Evolutionary conservation across 805 yeast genomes (phyloP).

Genomic region (Schwanniomyces vanrijiae): DNA sequence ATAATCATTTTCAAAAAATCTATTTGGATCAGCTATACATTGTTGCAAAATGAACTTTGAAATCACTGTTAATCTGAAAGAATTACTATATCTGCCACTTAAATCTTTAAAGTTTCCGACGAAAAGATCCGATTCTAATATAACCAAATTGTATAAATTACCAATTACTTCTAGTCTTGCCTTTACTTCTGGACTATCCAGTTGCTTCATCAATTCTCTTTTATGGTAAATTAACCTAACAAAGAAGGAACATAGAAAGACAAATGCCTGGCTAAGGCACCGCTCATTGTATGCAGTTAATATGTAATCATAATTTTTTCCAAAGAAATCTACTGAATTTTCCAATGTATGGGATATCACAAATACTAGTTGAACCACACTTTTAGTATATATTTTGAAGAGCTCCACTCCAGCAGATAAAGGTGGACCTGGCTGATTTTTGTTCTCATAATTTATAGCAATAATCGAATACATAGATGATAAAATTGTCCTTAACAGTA

Average conservation of each 20-base stretch:
- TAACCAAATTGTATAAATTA: slow-evolving; percentile 27
- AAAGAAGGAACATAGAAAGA: slow-evolving; percentile 38
- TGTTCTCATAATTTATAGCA: slow-evolving; percentile 40
- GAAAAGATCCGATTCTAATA: slow-evolving; percentile 41
- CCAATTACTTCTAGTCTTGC: slow-evolving; percentile 32
- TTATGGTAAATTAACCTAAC: slow-evolving; percentile 39
- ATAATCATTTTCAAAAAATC: slow-evolving; percentile 29
- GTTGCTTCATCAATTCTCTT: slow-evolving; percentile 24
- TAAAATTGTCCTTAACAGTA: slow-evolving; percentile 38
- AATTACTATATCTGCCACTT: slow-evolving; percentile 38
- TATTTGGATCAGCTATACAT: slow-evolving; percentile 40
- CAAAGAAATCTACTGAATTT: slow-evolving; percentile 41
- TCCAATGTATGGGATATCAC: slow-evolving; percentile 44
- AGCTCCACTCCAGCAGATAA: slow-evolving; percentile 42
- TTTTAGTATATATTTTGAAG: slow-evolving; percentile 39
- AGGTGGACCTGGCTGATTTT: slow-evolving; percentile 19
- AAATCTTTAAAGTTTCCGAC: slow-evolving; percentile 42
- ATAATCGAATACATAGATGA: slow-evolving; percentile 41
- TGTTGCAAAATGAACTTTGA: slow-evolving; percentile 40
- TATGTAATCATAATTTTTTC: slow-evolving; percentile 36
- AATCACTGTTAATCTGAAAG: slow-evolving; percentile 41
- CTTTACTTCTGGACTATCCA: slow-evolving; percentile 12
- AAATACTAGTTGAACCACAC: slow-evolving; percentile 42
- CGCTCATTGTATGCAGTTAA: slow-evolving; percentile 38
- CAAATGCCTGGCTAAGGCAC: slow-evolving; percentile 41